These are phyloP conservation scores for Xylaria digitata DNA, from an alignment of 2,329 filamentous ascomycete genomes.

Conservation along the genomic window DNA sequence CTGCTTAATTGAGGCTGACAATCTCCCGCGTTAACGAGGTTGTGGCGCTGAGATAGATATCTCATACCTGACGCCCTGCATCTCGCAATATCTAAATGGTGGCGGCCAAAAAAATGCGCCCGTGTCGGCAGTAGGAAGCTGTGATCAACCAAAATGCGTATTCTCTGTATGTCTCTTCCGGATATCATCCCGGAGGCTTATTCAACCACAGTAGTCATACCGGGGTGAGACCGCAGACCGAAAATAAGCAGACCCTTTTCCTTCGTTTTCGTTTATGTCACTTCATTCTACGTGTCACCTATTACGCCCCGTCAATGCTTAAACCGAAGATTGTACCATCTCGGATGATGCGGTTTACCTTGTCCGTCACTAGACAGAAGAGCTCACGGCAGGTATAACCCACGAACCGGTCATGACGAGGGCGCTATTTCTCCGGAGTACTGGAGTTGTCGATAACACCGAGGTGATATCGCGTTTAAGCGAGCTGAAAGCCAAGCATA, in stretches of 20 bases:
- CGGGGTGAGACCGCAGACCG: too few relatives aligned
- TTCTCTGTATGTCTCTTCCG: too few relatives aligned
- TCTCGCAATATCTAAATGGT: not conserved
- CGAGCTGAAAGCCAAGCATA: slow-evolving; percentile 26
- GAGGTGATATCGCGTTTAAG: slow-evolving; percentile 44
- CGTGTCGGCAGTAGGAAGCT: too few relatives aligned
- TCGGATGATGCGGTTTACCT: slow-evolving; percentile 65
- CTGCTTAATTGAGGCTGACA: not conserved
- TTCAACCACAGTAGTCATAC: too few relatives aligned
- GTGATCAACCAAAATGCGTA: too few relatives aligned
- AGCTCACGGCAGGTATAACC: slow-evolving; percentile 54
- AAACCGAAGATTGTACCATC: slow-evolving; percentile 59
- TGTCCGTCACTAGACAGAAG: slow-evolving; percentile 53
- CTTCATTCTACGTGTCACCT: too few relatives aligned
- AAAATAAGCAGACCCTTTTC: too few relatives aligned
- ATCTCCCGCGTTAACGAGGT: not conserved
- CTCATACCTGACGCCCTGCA: not conserved
- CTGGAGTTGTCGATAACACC: slow-evolving; percentile 60
- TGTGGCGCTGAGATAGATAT: not conserved
- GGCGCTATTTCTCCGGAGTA: slow-evolving; percentile 53
- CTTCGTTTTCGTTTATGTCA: too few relatives aligned
- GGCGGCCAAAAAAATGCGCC: too few relatives aligned
- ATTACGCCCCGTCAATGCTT: too few relatives aligned
- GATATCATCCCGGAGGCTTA: too few relatives aligned
- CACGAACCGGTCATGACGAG: slow-evolving; percentile 45